Evolutionary conservation across 2,329 filamentous ascomycete species (phyloP).

Genomic region (Scortechinia acanthostroma): DNA sequence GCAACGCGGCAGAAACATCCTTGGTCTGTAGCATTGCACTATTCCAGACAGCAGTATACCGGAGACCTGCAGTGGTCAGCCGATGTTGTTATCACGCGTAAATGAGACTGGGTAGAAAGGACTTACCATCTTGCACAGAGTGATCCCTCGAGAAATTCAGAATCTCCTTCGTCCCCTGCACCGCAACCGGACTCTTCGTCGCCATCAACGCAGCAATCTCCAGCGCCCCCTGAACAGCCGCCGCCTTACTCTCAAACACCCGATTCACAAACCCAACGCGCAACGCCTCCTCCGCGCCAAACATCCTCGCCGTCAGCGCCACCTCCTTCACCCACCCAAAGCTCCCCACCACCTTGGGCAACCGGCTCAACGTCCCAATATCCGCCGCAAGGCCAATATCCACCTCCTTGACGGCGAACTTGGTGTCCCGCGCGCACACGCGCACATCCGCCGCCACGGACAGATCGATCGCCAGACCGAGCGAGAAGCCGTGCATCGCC

Average conservation of each 20-base stretch:
- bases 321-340: conserved; percentile 77
- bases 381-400: conserved; percentile 77
- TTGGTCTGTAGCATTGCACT: conserved; percentile 71
- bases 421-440: conserved; percentile 48
- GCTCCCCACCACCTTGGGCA: conserved; percentile 68
- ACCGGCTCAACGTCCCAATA: conserved; percentile 66
- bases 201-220: conserved; percentile 61
- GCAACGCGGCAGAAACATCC: conserved; percentile 69
- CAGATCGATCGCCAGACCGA: conserved; percentile 74
- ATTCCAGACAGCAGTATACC: conserved; percentile 86
- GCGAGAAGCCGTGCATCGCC: conserved; percentile 71
- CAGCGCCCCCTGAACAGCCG: conserved; percentile 54
- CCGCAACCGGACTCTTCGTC: conserved; percentile 78
- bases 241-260: conserved; percentile 56
- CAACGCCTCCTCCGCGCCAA: conserved; percentile 61
- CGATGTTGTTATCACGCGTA: neutral
- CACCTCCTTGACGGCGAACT: conserved; percentile 72
- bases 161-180: conserved; percentile 80
- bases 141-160: conserved; percentile 77
- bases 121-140: conserved; percentile 66
- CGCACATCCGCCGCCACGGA: conserved; percentile 66
- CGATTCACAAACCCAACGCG: conserved; percentile 64
- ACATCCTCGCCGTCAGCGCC: conserved; percentile 63
- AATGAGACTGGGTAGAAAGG: conserved; percentile 3
- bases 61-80: conserved; percentile 41